phyloP scores from a whole-genome alignment of 2,329 filamentous ascomycete genomes.

The Emericellopsis cladophorae region DNA sequence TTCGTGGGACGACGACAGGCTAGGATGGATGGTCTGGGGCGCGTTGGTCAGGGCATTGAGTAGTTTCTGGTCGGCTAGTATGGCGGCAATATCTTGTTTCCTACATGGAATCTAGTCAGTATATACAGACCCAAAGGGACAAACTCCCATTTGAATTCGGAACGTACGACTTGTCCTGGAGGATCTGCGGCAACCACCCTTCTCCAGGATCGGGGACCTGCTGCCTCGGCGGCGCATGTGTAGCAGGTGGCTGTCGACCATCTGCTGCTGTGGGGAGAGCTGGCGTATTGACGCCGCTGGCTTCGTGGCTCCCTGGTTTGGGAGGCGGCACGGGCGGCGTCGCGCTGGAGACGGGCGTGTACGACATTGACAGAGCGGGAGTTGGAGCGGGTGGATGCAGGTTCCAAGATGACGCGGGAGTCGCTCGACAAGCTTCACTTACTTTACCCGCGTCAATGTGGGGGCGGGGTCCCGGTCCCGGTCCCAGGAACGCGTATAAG shows the following conservation, averaged over 20 bases:
- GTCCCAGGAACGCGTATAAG: too few species aligned
- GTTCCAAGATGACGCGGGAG: background rate
- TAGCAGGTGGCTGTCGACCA: conserved; percentile 20
- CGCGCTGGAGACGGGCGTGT: conserved; percentile 11
- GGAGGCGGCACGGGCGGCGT: conserved; percentile 57
- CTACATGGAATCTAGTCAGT: conserved; percentile 25
- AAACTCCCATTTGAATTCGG: background rate
- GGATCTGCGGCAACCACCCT: conserved; percentile 63
- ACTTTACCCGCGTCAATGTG: background rate
- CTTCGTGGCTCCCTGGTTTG: conserved; percentile 57
- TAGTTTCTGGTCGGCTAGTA: conserved; percentile 51
- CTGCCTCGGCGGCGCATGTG: conserved; percentile 13
- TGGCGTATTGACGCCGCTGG: conserved; percentile 55
- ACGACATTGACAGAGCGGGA: background rate
- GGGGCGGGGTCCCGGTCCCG: background rate
- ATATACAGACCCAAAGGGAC: too few species aligned
- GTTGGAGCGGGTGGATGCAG: too few species aligned
- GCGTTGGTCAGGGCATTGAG: conserved; percentile 64
- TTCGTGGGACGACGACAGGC: conserved; percentile 51
- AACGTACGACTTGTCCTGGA: conserved; percentile 73
- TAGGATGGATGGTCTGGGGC: conserved; percentile 56
- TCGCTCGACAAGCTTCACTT: background rate
- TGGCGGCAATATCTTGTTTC: conserved; percentile 64
- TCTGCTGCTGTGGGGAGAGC: conserved; percentile 36
- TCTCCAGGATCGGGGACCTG: conserved; percentile 46